Conservation (phyloP, 495 filamentous ascomycete species). For the Thozetella sp. region DNA sequence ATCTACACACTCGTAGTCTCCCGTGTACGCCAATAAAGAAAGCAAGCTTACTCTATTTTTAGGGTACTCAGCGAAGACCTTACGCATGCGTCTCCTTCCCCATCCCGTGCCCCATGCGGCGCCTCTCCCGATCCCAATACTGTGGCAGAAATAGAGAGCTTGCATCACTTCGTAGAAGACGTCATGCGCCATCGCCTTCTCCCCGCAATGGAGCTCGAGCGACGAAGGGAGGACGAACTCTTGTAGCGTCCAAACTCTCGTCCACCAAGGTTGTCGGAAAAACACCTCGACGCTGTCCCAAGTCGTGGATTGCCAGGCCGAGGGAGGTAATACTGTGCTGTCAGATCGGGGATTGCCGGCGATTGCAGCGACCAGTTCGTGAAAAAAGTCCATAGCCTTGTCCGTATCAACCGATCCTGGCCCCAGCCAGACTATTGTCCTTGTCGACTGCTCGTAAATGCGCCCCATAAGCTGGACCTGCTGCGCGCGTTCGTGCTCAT, state of each 20-base stretch:
- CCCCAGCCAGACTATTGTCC: constrained; percentile 17
- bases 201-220: constrained; percentile 4
- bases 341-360: constrained; percentile 19
- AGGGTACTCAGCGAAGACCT: background rate
- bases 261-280: constrained; percentile 8
- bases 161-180: constrained; percentile 5
- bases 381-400: constrained; percentile 16
- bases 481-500: constrained; percentile 19
- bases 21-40: constrained; percentile 5
- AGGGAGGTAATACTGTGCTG: background rate
- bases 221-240: constrained; percentile 2
- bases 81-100: constrained; percentile 5
- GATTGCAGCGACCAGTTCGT: constrained; percentile 20
- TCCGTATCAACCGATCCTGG: constrained; percentile 22
- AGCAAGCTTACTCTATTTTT: background rate
- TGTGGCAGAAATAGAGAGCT: constrained; percentile 1
- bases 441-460: constrained; percentile 18
- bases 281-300: constrained; percentile 9
- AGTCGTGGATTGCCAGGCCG: constrained; percentile 15
- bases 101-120: constrained; percentile 1
- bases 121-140: background rate
- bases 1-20: constrained; percentile 5
- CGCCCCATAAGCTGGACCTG: constrained; percentile 20
- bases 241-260: constrained; percentile 8
- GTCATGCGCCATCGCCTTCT: background rate